These are phyloP conservation scores for Sarocladium strictum DNA, from an alignment of 2,329 filamentous ascomycete species.

Conservation along the genomic window DNA sequence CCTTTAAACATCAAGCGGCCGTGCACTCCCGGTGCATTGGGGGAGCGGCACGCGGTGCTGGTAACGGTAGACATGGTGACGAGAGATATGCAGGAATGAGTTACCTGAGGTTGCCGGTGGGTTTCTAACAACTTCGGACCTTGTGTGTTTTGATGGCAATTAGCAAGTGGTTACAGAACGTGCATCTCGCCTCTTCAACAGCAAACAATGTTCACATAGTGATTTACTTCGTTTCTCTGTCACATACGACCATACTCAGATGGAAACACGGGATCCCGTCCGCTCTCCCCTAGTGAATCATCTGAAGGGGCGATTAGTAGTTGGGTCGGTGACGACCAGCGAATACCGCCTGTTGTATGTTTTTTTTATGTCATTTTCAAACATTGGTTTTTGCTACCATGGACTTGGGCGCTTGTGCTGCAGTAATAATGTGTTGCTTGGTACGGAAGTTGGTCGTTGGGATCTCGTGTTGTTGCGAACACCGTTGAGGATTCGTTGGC, in stretches of 20 bases:
- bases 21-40: neutral
- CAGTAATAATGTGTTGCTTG: too few relatives aligned
- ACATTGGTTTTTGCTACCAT: neutral
- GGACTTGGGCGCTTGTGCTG: too few relatives aligned
- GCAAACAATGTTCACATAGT: neutral
- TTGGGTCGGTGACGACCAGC: slow-evolving; percentile 13
- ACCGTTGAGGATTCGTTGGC: too few relatives aligned
- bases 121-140: too few relatives aligned
- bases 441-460: too few relatives aligned
- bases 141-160: too few relatives aligned
- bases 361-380: slow-evolving; percentile 10
- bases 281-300: slow-evolving; percentile 13
- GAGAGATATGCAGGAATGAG: too few relatives aligned
- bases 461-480: too few relatives aligned
- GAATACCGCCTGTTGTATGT: slow-evolving; percentile 13
- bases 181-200: too few relatives aligned
- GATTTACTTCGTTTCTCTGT: neutral
- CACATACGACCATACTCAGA: slow-evolving; percentile 13
- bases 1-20: neutral
- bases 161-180: too few relatives aligned
- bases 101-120: too few relatives aligned
- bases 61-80: neutral
- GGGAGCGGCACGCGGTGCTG: neutral
- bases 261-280: slow-evolving; percentile 15
- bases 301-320: slow-evolving; percentile 12